Evolutionary conservation across 208 protist species (phyloP), one percentile per base, ranked within the genome.

Genomic region (Trypanosoma congolense): DNA sequence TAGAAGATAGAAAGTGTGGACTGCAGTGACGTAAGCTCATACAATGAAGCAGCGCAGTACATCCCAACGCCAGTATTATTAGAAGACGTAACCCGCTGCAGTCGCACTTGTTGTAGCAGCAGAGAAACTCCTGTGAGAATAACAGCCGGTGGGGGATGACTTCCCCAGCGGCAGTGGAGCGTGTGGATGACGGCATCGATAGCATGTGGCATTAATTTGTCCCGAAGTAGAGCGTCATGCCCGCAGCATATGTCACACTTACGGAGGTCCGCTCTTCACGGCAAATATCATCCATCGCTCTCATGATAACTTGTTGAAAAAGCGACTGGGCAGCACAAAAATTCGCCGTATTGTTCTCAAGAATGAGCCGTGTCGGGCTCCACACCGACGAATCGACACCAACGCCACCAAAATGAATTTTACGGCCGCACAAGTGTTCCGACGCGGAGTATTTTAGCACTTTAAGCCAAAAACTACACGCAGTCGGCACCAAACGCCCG

Each of bases 381-480:
- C 6, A 38, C 33, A 12, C 9, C 33, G 33, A 38, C 9, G 12
- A 12, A 38, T 38, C 12, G n/a, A n/a, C n/a, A 38, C 33, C 12
- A 12, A 6, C 0, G 6, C 12, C 12, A 6, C 33, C 9, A 12
- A 12, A 6, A 38, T 6, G 33, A 38, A 38, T 16, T 12, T 38
- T 38, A 38, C 33, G 18, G 12, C n/a, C 4, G 12, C 18, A 22
- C 25, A 21, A 21, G 3, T 24, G 36, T 4, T 19, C 45, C 1
- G 22, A 3, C 6, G 21, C 18, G 9, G 22, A 26, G 26, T 24
- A 28, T 12, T 58, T 30, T 26, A 66, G 31, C 4, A 58, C 41
- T 22, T 40, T 35, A 21, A 66, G 41, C 49, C 50, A 56, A 51
- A 65, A 56, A 2, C 55, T 3, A 33, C 58, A 56, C 18, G 53